Base-by-base conservation (phyloP, 345 rosid genomes). In the Gossypium raimondii region DNA sequence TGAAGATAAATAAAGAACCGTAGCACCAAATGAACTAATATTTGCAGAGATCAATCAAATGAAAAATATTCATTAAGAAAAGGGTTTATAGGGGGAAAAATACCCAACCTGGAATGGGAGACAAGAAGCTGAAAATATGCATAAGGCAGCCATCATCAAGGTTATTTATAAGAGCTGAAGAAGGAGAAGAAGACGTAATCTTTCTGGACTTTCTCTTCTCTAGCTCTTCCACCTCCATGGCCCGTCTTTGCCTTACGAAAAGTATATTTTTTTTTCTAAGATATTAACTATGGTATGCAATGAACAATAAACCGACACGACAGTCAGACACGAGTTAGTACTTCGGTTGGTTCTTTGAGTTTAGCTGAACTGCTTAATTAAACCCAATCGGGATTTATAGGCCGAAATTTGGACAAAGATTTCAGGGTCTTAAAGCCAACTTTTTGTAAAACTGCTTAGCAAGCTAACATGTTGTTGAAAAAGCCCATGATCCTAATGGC, bases 91-190 rank as follows among this genome's bases (percentile, higher is more conserved):
- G 4, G 3, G 11, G 11, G 27, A 9, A 3, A 43, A 12, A 68
- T 34, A 25, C 34, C 16, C n/a, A 51, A 24, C 99, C 97, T 80
- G 97, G 99, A 83, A 90, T 85, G 44, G 98, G 98, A 66, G 97
- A 85, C 24, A 95, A 83, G 88, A 91, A 95, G 86, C 96, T 95
- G 87, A 95, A 87, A 81, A 95, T 89, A 82, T 90, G 99, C 99
- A 95, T 93, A 74, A 95, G 98, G 78, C 96, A 90, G 24, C 98
- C 99, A 86, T 95, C 99, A 77, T 95, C 99, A 18, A 95, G 94
- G 84, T 71, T 88, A 86, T 86, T 93, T 41, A 95, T 85, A 12
- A 57, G 85, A 58, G 88, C 79, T 57, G 1, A 59, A 61, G 78
- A 56, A 18, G 85, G 63, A 65, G 52, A 43, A 18, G 70, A 67